Base-by-base conservation (phyloP, 208 protist genomes). In the Trypanosoma melophagium region DNA sequence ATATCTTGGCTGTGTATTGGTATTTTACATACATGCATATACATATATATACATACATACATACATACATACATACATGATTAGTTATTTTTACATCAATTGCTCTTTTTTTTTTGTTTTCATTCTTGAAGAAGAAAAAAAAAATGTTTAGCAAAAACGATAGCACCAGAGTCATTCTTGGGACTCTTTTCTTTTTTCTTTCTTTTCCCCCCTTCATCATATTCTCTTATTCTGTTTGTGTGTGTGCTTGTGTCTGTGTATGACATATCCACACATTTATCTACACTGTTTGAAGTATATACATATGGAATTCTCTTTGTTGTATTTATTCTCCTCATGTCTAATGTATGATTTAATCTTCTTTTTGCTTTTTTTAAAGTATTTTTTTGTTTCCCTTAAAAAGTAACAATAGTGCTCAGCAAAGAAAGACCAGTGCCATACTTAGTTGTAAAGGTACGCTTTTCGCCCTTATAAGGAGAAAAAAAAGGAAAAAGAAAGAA, bases 111-210 rank as follows among this genome's bases (percentile, higher is more conserved):
- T 14, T n/a, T n/a, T n/a, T n/a, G n/a, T n/a, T n/a, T n/a, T n/a
- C n/a, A n/a, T n/a, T n/a, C n/a, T n/a, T n/a, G 40, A 44, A 44
- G 40, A 44, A 44, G 12, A 44, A 58, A 38, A 24, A 54, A 54
- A 28, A 54, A 54, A 21, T 54, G 16, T 28, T 54, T 9, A 24
- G 7, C 17, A 24, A 28, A 21, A 28, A 24, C 7, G 16, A 28
- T n/a, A 54, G 16, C 17, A 24, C 7, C 5, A 5, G 50, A 44
- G 12, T 14, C 7, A 44, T 25, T 14, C n/a, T 47, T n/a, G 42
- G 16, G 10, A 47, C 24, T 55, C n/a, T 55, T 22, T 14, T 24
- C 8, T 17, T 47, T 10, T 47, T 47, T 47, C 16, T 47, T 47
- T 47, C 16, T 47, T n/a, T 47, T 10, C 5, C 5, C 28, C 28